Evolutionary conservation across 768 basidiomycete genomes (phyloP).

Genomic region (Leccinellum albellum): DNA sequence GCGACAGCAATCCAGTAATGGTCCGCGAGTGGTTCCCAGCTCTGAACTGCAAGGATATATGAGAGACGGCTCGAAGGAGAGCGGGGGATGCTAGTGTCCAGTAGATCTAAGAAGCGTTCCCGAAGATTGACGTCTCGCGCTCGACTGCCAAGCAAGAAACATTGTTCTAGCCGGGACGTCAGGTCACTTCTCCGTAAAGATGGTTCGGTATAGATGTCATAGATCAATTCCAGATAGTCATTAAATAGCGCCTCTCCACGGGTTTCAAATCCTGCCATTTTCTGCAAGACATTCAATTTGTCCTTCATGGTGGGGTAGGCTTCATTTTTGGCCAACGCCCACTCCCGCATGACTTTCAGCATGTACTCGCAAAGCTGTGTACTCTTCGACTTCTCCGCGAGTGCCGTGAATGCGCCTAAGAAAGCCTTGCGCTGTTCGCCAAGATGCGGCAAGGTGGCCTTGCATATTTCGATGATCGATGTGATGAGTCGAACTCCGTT

Average conservation of each 20-base stretch:
- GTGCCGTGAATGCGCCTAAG: slow-evolving; percentile 67
- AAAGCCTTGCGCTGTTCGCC: slow-evolving; percentile 85
- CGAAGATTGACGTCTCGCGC: slow-evolving; percentile 76
- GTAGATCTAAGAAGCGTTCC: slow-evolving; percentile 81
- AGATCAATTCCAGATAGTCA: slow-evolving; percentile 83
- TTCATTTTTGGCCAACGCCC: slow-evolving; percentile 86
- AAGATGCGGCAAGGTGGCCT: slow-evolving; percentile 72
- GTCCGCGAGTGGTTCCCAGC: slow-evolving; percentile 89
- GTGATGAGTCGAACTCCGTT: slow-evolving; percentile 61
- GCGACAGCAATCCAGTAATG: slow-evolving; percentile 94
- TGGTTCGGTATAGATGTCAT: slow-evolving; percentile 91
- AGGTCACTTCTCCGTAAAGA: slow-evolving; percentile 85
- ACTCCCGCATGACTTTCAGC: slow-evolving; percentile 80
- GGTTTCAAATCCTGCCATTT: slow-evolving; percentile 81
- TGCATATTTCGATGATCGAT: slow-evolving; percentile 84
- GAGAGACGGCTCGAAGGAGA: slow-evolving; percentile 77
- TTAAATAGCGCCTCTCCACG: slow-evolving; percentile 77
- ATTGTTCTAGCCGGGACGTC: slow-evolving; percentile 87
- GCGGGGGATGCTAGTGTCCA: slow-evolving; percentile 85
- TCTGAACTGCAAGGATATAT: slow-evolving; percentile 90
- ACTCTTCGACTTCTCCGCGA: slow-evolving; percentile 90
- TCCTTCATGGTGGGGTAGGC: slow-evolving; percentile 92
- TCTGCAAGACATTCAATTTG: slow-evolving; percentile 83
- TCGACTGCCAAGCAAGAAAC: slow-evolving; percentile 89
- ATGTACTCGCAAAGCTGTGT: slow-evolving; percentile 74